Evolutionary conservation across 2,329 filamentous ascomycete genomes (phyloP), one percentile per base, ranked within the genome.

Genomic region (Colletotrichum sp.): DNA sequence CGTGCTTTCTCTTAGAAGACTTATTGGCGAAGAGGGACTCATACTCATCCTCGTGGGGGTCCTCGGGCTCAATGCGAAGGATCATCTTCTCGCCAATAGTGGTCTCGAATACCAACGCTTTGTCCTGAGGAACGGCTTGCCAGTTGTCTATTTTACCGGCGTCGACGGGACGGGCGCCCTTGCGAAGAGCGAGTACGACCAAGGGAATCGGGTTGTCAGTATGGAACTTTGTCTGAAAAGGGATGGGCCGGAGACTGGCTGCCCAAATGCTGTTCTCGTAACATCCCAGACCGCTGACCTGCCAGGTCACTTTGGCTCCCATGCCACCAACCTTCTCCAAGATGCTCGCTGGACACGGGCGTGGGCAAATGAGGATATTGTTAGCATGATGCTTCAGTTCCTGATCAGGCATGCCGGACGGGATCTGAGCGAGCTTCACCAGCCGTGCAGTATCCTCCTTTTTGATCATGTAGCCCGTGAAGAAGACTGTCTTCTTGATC

Each of bases 201-300:
- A 95, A 90, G 0, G 96, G 96, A 0, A 90, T 90, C 1, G 91
- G 89, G 80, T 96, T 96, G 78, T 98, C 95, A 1, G 95, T 96
- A 85, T 97, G 94, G 79, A 93, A 93, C 61, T 89, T 90, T 52
- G 93, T 91, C 1, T 90, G 91, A 18, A 91, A 86, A 1, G 93
- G 92, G 0, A 96, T 89, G 1, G 97, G 95, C 36, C 92, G 90
- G 13, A 98, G 91, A 58, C 93, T 90, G 18, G 94, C 95, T 7
- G 96, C 97, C 96, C 96, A 99, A 52, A 99, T 90, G 79, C 91
- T 94, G 82, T 96, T 93, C 76, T 98, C 94, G 78, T 92, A 92
- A 78, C 90, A 92, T 1, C 92, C 95, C 8, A 93, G 92, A 48
- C 93, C 95, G 0, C 92, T 94, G 6, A 98, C 93, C 83, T 95